Conservation (phyloP, 768 basidiomycete genomes). For the Hericium alpestre region DNA sequence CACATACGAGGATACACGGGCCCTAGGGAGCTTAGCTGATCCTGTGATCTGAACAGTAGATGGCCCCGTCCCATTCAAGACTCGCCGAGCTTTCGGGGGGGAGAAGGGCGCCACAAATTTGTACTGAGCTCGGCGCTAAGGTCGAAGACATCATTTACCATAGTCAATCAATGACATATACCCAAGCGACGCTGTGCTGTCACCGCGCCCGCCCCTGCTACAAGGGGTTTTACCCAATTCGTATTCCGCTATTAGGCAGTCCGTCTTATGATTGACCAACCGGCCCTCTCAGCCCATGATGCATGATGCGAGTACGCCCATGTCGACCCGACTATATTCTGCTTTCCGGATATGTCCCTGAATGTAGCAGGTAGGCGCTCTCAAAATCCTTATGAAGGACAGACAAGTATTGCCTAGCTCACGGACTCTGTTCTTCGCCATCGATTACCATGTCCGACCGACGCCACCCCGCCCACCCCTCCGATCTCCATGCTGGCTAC, state of each 20-base stretch:
- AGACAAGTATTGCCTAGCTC: conserved; percentile 4
- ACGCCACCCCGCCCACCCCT: conserved; percentile 10
- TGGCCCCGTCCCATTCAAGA: neutral
- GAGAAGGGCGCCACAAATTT: neutral
- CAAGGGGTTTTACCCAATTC: conserved; percentile 12
- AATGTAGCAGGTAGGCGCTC: conserved; percentile 9
- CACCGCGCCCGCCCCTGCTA: conserved; percentile 8
- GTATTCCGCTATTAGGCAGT: conserved; percentile 10
- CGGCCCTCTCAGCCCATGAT: neutral
- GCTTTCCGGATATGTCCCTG: conserved; percentile 11
- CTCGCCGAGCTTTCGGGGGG: neutral
- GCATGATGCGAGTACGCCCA: conserved; percentile 10
- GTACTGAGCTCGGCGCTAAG: neutral
- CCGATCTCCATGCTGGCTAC: conserved; percentile 6
- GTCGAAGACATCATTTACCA: neutral
- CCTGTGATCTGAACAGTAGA: neutral
- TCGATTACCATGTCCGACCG: conserved; percentile 12
- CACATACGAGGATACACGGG: neutral
- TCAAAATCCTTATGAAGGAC: conserved; percentile 14
- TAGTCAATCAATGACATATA: neutral
- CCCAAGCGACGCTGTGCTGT: conserved; percentile 6
- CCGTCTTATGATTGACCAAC: conserved; percentile 5
- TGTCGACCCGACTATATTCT: conserved; percentile 1
- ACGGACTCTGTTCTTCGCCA: conserved; percentile 4
- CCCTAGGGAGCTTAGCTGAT: neutral